These are phyloP conservation scores for Aspergillus fischeri DNA, from an alignment of 2,329 filamentous ascomycete genomes.

Conservation along the genomic window DNA sequence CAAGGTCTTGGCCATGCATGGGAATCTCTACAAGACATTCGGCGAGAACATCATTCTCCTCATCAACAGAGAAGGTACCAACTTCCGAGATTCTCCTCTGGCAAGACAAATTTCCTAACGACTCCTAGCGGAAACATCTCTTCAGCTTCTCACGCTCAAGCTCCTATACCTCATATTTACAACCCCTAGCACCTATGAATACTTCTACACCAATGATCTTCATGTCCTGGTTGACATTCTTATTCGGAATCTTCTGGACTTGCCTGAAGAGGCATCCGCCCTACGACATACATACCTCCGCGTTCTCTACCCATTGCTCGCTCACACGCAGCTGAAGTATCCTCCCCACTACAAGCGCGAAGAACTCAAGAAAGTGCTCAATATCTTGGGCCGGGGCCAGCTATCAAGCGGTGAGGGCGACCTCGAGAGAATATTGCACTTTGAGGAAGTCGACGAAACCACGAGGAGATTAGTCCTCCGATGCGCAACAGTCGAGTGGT, in stretches of 20 bases:
- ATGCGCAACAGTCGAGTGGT: slow-evolving; percentile 46
- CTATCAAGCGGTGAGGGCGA: slow-evolving; percentile 56
- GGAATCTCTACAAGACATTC: slow-evolving; percentile 83
- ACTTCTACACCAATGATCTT: slow-evolving; percentile 97
- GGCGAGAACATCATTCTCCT: slow-evolving; percentile 96
- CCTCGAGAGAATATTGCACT: slow-evolving; percentile 44
- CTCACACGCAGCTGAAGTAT: slow-evolving; percentile 82
- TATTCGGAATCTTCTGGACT: slow-evolving; percentile 90
- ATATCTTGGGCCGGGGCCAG: slow-evolving; percentile 66
- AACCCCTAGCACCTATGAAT: slow-evolving; percentile 86
- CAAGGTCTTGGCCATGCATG: slow-evolving; percentile 79
- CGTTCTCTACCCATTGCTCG: slow-evolving; percentile 83
- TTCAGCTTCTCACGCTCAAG: slow-evolving; percentile 95
- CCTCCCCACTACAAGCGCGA: slow-evolving; percentile 88
- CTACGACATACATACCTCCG: slow-evolving; percentile 92
- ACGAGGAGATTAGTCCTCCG: slow-evolving; percentile 45
- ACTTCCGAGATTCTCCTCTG: neutral
- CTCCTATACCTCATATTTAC: slow-evolving; percentile 93
- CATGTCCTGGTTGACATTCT: slow-evolving; percentile 93
- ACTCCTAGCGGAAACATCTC: slow-evolving; percentile 68
- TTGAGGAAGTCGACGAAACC: slow-evolving; percentile 48
- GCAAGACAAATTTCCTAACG: slow-evolving; percentile 12
- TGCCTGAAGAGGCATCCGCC: slow-evolving; percentile 71
- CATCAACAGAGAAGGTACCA: slow-evolving; percentile 75
- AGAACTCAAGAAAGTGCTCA: slow-evolving; percentile 73